Evolutionary conservation across 192 early-diverging fungal genomes (phyloP).

Genomic region (Backusella circina): DNA sequence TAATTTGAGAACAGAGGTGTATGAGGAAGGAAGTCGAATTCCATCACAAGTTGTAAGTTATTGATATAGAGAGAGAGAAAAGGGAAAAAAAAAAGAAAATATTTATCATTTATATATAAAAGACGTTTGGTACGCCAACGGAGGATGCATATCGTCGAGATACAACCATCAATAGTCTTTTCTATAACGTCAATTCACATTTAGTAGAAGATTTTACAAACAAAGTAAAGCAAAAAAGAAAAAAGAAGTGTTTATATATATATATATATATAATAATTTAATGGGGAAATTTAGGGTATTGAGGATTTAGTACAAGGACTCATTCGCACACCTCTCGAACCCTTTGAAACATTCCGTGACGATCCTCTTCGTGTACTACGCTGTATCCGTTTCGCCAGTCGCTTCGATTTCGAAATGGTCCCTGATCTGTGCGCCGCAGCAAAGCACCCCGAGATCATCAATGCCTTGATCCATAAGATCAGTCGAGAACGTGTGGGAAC

Average conservation of each 20-base stretch:
- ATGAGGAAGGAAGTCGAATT: constrained; percentile 77
- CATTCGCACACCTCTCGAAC: constrained; percentile 87
- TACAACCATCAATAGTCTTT: constrained; percentile 95
- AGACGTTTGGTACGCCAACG: constrained; percentile 81
- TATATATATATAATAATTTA: not conserved
- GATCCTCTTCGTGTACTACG: constrained; percentile 94
- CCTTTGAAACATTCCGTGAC: constrained; percentile 88
- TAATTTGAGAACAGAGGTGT: constrained; percentile 90
- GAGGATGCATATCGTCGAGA: constrained; percentile 96
- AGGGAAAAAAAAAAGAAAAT: no score
- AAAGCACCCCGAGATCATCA: constrained; percentile 47
- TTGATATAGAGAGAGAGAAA: not conserved
- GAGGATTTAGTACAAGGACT: constrained; percentile 66
- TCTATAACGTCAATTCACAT: constrained; percentile 90
- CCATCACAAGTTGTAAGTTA: constrained; percentile 59
- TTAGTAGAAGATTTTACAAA: constrained; percentile 86
- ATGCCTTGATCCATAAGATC: constrained; percentile 77
- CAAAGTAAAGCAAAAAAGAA: constrained; percentile 21
- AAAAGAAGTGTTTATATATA: not conserved
- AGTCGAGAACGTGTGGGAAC: constrained; percentile 88
- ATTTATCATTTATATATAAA: not conserved
- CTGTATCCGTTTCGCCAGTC: constrained; percentile 91
- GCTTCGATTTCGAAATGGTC: constrained; percentile 79
- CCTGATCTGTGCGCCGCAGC: constrained; percentile 62
- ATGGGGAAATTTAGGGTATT: constrained; percentile 52